Evolutionary conservation across 148 eudicot species (phyloP), one percentile per base, ranked within the genome.

Genomic region (Bassia scoparia): DNA sequence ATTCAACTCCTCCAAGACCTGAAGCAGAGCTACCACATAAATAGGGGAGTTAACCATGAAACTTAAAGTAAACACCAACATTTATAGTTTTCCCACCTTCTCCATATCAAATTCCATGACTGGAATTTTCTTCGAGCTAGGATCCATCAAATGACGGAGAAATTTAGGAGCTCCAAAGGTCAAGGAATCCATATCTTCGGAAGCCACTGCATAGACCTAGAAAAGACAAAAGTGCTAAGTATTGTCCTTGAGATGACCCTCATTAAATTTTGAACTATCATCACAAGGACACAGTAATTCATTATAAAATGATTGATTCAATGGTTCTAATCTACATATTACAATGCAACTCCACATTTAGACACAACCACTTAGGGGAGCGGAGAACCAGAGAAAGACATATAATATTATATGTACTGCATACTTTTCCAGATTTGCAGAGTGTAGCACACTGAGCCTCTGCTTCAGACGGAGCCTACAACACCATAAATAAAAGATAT

Each of bases 371-470:
- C 44, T 30, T 17, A 37, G 58, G 38, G 66, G 20, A 35, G 27
- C 13, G 5, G 33, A 30, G 14, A 78, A 35, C 27, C 13, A 2
- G 33, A 30, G 14, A 78, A 66, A 15, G 55, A 46, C 23, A 27
- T 53, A 34, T 55, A 20, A 65, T 48, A 67, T 29, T 33, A 60
- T 37, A 0, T 14, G 31, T 35, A 55, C 75, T 55, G 75, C 87
- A 72, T 86, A 81, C 99, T 93, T 95, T 92, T 64, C 83, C 97
- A 81, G 88, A 78, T 85, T 88, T 92, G 84, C 97, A 95, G 74
- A 95, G 99, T 35, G 89, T 86, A 74, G 97, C 99, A 83, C 99
- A 95, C 71, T 95, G 92, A 65, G 99, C 92, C 77, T 95, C 99
- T 48, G 99, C 99, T 89, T 95, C 99, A 58, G 89, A 95, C 72